Evolutionary conservation across 169 alveolate species (phyloP).

Genomic region (Cryptosporidium sp.): DNA sequence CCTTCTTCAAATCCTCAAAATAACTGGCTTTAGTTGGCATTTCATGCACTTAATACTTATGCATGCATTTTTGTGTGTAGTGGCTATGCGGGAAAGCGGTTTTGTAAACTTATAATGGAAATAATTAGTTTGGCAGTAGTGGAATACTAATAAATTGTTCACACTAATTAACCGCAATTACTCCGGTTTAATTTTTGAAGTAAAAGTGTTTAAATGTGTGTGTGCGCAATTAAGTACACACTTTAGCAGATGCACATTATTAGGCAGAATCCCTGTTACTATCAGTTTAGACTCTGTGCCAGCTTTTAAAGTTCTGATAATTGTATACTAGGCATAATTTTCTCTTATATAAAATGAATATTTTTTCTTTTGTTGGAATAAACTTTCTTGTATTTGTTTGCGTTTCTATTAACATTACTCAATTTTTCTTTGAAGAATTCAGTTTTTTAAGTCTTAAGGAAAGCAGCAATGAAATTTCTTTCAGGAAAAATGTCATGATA

Average conservation of each 20-base stretch:
- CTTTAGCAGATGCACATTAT: no score
- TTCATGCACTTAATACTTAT: no score
- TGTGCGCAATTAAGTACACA: background rate
- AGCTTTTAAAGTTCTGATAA: background rate
- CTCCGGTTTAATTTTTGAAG: background rate
- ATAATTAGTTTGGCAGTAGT: no score
- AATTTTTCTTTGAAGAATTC: background rate
- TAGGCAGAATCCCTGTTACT: background rate
- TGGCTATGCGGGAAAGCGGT: background rate
- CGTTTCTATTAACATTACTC: background rate
- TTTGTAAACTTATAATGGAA: no score
- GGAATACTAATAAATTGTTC: background rate
- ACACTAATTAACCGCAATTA: background rate
- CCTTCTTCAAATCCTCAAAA: background rate
- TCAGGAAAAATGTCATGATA: background rate
- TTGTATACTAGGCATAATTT: background rate
- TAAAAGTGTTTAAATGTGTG: background rate
- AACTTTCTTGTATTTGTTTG: background rate
- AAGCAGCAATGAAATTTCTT: background rate
- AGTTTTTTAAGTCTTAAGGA: conserved; percentile 1
- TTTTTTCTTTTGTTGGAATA: background rate
- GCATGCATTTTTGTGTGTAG: background rate
- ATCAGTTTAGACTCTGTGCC: no score
- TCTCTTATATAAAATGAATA: background rate
- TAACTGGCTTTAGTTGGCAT: background rate